These are phyloP conservation scores for Buddleja alternifolia DNA, from an alignment of 257 asterid species.

Conservation along the genomic window DNA sequence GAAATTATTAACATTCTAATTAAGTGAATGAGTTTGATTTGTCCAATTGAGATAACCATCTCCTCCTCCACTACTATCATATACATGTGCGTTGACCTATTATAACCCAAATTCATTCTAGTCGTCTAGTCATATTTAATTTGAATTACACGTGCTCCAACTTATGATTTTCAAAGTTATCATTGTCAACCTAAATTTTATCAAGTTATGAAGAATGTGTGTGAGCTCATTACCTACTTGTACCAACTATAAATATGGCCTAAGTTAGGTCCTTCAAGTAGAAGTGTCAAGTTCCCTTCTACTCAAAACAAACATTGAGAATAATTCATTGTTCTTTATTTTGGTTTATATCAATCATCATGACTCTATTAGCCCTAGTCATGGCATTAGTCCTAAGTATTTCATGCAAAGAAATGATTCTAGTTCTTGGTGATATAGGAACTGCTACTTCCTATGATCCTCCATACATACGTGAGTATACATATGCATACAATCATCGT, in stretches of 20 bases:
- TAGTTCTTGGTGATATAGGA: slow-evolving; percentile 47
- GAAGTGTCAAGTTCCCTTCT: background rate
- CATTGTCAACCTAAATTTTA: background rate
- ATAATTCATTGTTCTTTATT: too few relatives aligned
- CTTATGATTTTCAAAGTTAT: background rate
- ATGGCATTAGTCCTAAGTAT: slow-evolving; percentile 32
- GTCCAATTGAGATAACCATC: too few relatives aligned
- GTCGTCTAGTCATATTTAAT: background rate
- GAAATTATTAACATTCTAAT: too few relatives aligned
- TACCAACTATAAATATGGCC: slow-evolving; percentile 31
- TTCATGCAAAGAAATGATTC: slow-evolving; percentile 31
- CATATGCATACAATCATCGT: background rate
- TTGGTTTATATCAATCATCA: slow-evolving; percentile 2
- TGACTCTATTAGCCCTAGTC: slow-evolving; percentile 27
- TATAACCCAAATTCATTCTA: background rate
- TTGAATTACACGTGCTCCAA: slow-evolving; percentile 30
- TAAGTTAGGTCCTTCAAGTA: background rate
- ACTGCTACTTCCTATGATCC: slow-evolving; percentile 56
- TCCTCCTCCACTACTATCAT: background rate
- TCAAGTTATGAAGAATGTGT: background rate
- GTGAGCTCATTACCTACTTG: background rate
- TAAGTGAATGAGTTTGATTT: too few relatives aligned
- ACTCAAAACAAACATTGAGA: background rate
- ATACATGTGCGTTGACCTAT: slow-evolving; percentile 6
- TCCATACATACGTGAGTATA: slow-evolving; percentile 51